These are phyloP conservation scores for Paraphoma sp. DNA, from an alignment of 2,329 filamentous ascomycete genomes.

Conservation along the genomic window DNA sequence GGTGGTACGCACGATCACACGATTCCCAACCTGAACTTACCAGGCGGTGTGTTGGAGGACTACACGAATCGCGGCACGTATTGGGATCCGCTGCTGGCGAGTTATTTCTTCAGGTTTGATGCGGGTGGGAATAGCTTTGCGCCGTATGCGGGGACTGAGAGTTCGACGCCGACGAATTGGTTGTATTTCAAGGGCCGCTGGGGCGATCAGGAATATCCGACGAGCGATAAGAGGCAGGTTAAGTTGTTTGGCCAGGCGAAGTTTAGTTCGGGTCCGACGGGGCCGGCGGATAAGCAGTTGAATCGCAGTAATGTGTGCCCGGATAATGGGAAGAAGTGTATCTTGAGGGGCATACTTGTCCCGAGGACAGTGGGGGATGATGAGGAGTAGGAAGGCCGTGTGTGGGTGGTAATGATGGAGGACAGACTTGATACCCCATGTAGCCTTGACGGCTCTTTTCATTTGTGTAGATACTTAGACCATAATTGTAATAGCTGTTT, in stretches of 20 bases:
- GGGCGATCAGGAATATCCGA: slow-evolving; percentile 67
- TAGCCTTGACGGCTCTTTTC: slow-evolving; percentile 1
- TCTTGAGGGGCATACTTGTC: slow-evolving; percentile 50
- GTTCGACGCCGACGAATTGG: slow-evolving; percentile 59
- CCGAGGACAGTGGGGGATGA: slow-evolving; percentile 25
- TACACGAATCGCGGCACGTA: slow-evolving; percentile 62
- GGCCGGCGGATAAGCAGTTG: slow-evolving; percentile 66
- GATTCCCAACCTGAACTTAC: slow-evolving; percentile 66
- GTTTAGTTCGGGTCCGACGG: slow-evolving; percentile 65
- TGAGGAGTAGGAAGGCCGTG: background rate
- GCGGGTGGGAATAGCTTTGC: slow-evolving; percentile 51
- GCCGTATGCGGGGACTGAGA: slow-evolving; percentile 45
- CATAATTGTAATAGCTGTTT: slow-evolving; percentile 1
- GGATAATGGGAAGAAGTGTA: slow-evolving; percentile 54
- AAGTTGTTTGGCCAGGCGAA: slow-evolving; percentile 54
- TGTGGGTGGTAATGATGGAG: background rate
- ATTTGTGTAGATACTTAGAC: background rate
- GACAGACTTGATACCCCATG: slow-evolving; percentile 2
- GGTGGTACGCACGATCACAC: slow-evolving; percentile 67
- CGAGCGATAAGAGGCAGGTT: slow-evolving; percentile 58
- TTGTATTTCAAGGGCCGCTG: slow-evolving; percentile 65
- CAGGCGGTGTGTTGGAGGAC: slow-evolving; percentile 57
- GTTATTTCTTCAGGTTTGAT: slow-evolving; percentile 65
- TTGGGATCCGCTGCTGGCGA: slow-evolving; percentile 66
- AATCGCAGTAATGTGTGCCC: slow-evolving; percentile 65